Conservation (phyloP, 495 filamentous ascomycete genomes). For the Daldinia caldariorum region DNA sequence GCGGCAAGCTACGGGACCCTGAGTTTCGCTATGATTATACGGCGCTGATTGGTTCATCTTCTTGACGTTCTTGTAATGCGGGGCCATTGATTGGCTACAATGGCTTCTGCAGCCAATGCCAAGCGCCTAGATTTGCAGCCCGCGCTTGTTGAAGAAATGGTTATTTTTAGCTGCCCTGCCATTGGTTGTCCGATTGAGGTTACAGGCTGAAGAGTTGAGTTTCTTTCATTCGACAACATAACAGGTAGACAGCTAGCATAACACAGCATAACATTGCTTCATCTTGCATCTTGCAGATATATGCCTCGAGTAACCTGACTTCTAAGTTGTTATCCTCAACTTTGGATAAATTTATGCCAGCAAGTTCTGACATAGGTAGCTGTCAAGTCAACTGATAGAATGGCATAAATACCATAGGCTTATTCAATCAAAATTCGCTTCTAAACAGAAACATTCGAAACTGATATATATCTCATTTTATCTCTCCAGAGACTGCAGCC, state of each 20-base stretch:
- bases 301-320: no score
- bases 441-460: background rate
- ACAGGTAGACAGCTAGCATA: no score
- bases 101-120: background rate
- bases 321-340: no score
- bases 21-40: background rate
- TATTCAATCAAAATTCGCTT: background rate
- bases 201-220: background rate
- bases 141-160: slow-evolving; percentile 11
- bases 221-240: background rate
- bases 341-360: no score
- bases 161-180: slow-evolving; percentile 3
- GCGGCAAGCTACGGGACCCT: slow-evolving; percentile 22
- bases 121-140: slow-evolving; percentile 26
- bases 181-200: background rate
- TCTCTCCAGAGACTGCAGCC: background rate
- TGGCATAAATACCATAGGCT: no score
- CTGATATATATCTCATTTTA: background rate
- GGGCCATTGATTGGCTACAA: slow-evolving; percentile 27
- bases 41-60: slow-evolving; percentile 14
- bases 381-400: no score
- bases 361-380: no score
- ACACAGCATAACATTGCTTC: no score
- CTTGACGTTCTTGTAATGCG: slow-evolving; percentile 17
- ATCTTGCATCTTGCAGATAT: no score